Base-by-base conservation (phyloP, 2,329 filamentous ascomycete species). In the Cladophialophora chaetospira region DNA sequence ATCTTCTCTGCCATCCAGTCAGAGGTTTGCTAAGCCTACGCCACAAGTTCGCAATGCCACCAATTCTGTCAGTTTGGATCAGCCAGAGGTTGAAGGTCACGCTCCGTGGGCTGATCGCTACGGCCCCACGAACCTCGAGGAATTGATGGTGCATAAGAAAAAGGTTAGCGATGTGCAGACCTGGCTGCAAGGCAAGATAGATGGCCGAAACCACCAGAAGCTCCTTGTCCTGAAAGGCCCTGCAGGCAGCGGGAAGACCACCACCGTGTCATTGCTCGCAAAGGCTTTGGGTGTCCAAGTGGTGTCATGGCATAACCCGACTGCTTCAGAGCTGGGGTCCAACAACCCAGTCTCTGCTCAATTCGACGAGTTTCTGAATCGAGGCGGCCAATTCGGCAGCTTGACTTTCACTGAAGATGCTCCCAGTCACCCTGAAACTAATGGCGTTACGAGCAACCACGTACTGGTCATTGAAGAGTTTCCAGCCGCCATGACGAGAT, bases 61-160 rank as follows among this genome's bases (percentile, higher is more conserved):
- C 19, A 55, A 40, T 9, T 10, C 29, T 33, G 46, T 31, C 17
- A 29, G 28, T 17, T 28, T 45, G 15, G 43, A 35, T n/a, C 26
- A 28, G 9, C 10, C 43, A 8, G 19, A 36, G 13, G 28, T 36
- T 13, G 38, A 61, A 10, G 52, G 38, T 63, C 73, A 79, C 46
- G 82, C 88, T 50, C 91, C 93, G 2, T 97, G 93, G 93, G 88
- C 88, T 13, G 92, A 97, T 65, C 84, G 86, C 64, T 97, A 91
- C 71, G 86, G 83, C 2, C 93, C 93, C 0, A 67, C 71, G 2
- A 88, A 82, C 64, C 71, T 97, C 10, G 86, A 91, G 13, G 93
- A 97, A 73, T 77, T 99, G 43, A 93, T 88, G 0, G 93, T 99
- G 15, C 92, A 99, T 72, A 97, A 95, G 77, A 94, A 84, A 66